Percentiles rank a stretch among this genome's conserved stretches.
phyloP scores from a whole-genome alignment of 164 flowering plant species.

The Vitis rupestris region DNA sequence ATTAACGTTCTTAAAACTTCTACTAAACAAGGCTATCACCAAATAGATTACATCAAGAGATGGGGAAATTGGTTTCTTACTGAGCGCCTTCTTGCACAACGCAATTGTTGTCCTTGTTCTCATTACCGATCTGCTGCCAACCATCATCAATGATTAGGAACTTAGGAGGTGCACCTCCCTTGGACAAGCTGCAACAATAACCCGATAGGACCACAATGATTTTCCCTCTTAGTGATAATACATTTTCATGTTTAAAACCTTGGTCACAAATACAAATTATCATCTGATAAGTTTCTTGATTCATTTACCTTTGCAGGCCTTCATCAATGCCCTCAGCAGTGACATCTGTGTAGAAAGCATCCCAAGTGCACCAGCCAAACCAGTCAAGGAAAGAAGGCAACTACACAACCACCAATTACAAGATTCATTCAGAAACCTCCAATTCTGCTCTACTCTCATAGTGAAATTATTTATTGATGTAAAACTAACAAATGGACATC shows the following conservation, averaged over 20 bases:
- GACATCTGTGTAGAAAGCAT: slow-evolving; percentile 96
- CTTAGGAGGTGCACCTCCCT: slow-evolving; percentile 83
- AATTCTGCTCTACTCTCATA: neutral
- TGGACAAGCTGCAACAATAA: slow-evolving; percentile 53
- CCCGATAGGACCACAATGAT: slow-evolving; percentile 1
- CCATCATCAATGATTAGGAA: slow-evolving; percentile 96
- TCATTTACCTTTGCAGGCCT: slow-evolving; percentile 73
- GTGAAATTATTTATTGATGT: neutral
- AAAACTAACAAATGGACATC: no score
- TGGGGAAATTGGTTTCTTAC: slow-evolving; percentile 42
- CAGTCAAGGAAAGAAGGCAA: slow-evolving; percentile 87
- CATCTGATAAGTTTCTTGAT: neutral
- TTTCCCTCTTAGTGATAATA: neutral
- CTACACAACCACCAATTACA: slow-evolving; percentile 30
- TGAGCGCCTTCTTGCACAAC: slow-evolving; percentile 93
- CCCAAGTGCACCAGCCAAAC: slow-evolving; percentile 99
- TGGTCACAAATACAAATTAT: no score
- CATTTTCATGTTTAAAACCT: neutral
- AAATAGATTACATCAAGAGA: neutral
- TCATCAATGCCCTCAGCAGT: slow-evolving; percentile 93
- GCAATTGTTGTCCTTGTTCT: slow-evolving; percentile 36
- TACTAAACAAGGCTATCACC: no score
- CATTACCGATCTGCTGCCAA: slow-evolving; percentile 90
- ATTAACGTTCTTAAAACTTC: no score
- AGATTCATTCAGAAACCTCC: neutral